A percentile compares a stretch with the other conserved stretches of the same genome.
Evolutionary conservation across 768 basidiomycete species (phyloP).

Genomic region (Phlebiopsis gigantea): DNA sequence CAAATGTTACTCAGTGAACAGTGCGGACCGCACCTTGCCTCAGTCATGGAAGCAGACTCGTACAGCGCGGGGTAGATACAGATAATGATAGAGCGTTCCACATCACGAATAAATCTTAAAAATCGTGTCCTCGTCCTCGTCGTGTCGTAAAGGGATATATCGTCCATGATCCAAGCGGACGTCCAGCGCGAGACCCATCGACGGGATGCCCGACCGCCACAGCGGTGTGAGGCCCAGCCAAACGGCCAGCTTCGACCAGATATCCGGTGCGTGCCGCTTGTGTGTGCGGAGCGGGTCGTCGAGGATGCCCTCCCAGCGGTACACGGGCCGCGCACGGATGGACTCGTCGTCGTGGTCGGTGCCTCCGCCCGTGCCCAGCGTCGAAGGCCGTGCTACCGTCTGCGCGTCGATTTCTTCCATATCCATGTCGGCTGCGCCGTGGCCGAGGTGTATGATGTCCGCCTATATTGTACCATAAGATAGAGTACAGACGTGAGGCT

Average conservation of each 20-base stretch:
- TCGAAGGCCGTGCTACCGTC: slow-evolving; percentile 44
- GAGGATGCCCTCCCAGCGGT: slow-evolving; percentile 68
- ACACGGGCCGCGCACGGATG: slow-evolving; percentile 56
- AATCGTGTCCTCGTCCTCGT: not conserved
- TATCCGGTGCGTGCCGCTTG: slow-evolving; percentile 31
- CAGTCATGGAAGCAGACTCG: not conserved
- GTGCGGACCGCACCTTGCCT: too few species aligned
- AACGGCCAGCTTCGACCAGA: slow-evolving; percentile 50
- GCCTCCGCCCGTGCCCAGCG: slow-evolving; percentile 61
- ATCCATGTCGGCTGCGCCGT: slow-evolving; percentile 42
- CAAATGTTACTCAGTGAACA: too few species aligned
- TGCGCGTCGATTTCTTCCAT: slow-evolving; percentile 61
- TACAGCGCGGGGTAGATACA: not conserved
- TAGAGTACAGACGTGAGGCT: not conserved
- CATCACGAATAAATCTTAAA: not conserved
- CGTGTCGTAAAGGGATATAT: slow-evolving; percentile 42
- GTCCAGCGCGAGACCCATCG: slow-evolving; percentile 57
- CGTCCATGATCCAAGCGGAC: slow-evolving; percentile 50
- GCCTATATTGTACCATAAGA: slow-evolving; percentile 33
- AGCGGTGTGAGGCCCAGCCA: slow-evolving; percentile 67
- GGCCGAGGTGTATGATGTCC: slow-evolving; percentile 59
- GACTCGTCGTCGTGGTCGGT: slow-evolving; percentile 63
- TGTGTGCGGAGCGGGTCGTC: slow-evolving; percentile 43
- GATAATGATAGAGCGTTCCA: not conserved
- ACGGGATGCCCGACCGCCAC: slow-evolving; percentile 47